Evolutionary conservation across 129 eudicot genomes (phyloP), one percentile per base, ranked within the genome.

Genomic region (Escallonia rubra): DNA sequence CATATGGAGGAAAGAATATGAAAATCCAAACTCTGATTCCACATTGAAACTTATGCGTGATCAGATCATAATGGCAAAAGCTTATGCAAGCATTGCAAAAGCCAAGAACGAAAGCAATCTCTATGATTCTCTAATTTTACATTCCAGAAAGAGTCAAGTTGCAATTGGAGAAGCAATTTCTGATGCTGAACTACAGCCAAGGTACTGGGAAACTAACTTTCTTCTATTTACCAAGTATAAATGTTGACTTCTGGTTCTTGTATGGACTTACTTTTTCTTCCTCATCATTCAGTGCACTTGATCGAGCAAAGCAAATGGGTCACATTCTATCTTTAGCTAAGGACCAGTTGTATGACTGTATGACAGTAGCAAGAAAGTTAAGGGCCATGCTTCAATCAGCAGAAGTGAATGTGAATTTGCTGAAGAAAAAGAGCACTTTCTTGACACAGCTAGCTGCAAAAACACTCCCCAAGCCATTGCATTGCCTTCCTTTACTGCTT

Each of bases 1-100:
- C 58, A 94, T 94, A 84, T 94, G 97, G 99, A 94, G 99, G 81
- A 79, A 78, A 79, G 97, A 89, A 71, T 94, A 89, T 66, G 97
- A 89, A 63, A 89, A 76, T 68, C 96, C 99, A 47, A 89, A 94
- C 70, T 80, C 99, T 52, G 99, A 89, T 78, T 82, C 99, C 69
- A 94, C 77, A 8, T 73, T 94, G 46, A 94, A 89, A 74, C 99
- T 94, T 64, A 94, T 94, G 96, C 90, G 78, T 41, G 99, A 94
- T 69, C 97, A 94, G 80, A 83, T 94, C 74, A 90, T 94, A 76
- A 89, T 94, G 99, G 99, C 99, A 49, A 89, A 74, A 80, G 94
- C 89, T 68, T 94, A 94, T 74, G 97, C 99, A 61, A 89, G 86
- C 60, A 85, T 94, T 59, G 90, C 99, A 38, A 93, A 78, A 78